Percentiles rank a stretch among this genome's conserved stretches.
These are phyloP conservation scores for Triangularia setosa DNA, from an alignment of 2,329 filamentous ascomycete species.

Conservation along the genomic window DNA sequence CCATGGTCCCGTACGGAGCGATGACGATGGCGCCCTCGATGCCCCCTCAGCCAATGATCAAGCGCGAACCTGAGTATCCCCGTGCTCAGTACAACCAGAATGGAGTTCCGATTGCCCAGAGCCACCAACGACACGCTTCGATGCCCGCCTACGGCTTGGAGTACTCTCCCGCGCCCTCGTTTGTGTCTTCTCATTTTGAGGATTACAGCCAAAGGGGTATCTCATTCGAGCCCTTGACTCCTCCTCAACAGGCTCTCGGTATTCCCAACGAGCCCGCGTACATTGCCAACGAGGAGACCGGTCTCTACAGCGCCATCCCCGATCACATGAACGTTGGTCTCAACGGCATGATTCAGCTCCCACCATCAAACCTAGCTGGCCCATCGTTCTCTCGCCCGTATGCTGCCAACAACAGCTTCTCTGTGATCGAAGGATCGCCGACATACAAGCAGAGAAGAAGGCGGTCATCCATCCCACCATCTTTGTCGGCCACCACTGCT, in stretches of 20 bases:
- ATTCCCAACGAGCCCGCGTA: constrained; percentile 88
- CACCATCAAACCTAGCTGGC: constrained; percentile 76
- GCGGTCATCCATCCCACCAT: constrained; percentile 85
- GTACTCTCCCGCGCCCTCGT: constrained; percentile 95
- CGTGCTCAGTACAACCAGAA: constrained; percentile 89
- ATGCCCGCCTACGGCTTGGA: constrained; percentile 95
- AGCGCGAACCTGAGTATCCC: constrained; percentile 81
- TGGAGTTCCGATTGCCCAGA: constrained; percentile 75
- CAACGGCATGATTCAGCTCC: constrained; percentile 87
- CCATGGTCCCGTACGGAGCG: constrained; percentile 64
- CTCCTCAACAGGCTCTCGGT: constrained; percentile 81
- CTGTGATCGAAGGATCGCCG: constrained; percentile 93
- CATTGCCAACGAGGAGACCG: constrained; percentile 96
- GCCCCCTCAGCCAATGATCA: constrained; percentile 69
- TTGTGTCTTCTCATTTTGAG: constrained; percentile 97
- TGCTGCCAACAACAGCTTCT: constrained; percentile 76
- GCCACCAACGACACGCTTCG: constrained; percentile 92
- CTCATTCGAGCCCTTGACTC: constrained; percentile 94
- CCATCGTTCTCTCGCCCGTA: constrained; percentile 76
- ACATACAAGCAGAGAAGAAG: constrained; percentile 97
- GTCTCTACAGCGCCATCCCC: constrained; percentile 90
- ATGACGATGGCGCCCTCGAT: constrained; percentile 68
- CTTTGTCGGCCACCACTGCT: constrained; percentile 64
- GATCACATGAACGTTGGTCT: constrained; percentile 75
- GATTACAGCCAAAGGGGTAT: constrained; percentile 96